phyloP scores from a whole-genome alignment of 441 rosid genomes.

The Mallotus japonicus region DNA sequence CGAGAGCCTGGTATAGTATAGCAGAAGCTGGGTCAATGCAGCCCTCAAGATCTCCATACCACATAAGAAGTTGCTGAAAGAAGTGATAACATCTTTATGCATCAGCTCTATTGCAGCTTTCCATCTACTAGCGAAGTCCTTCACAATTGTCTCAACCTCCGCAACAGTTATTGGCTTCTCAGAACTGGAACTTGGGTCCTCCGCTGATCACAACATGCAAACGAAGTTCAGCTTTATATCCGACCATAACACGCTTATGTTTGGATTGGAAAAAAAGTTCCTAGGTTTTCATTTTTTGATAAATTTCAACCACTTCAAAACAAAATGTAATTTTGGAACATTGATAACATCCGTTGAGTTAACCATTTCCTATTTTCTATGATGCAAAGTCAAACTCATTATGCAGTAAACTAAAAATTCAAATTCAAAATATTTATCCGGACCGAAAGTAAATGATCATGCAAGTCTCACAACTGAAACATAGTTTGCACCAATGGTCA shows the following conservation, averaged over 20 bases:
- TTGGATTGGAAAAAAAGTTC: no score
- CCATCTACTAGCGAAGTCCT: constrained; percentile 84
- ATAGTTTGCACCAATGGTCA: no score
- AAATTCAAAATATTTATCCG: neutral
- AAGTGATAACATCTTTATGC: constrained; percentile 98
- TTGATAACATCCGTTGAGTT: neutral
- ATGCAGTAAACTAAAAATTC: neutral
- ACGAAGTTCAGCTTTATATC: neutral
- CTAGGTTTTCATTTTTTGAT: neutral
- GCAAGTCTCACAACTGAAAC: no score
- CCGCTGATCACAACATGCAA: constrained; percentile 49
- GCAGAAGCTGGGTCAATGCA: constrained; percentile 84
- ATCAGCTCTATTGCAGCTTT: constrained; percentile 90
- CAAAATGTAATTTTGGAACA: neutral
- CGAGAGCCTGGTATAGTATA: constrained; percentile 89
- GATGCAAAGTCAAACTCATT: neutral
- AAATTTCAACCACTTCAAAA: neutral
- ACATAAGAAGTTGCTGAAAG: constrained; percentile 92
- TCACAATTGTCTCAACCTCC: constrained; percentile 65
- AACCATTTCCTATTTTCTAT: neutral
- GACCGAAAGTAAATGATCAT: neutral
- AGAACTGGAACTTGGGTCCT: constrained; percentile 62
- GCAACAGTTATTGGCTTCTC: constrained; percentile 68
- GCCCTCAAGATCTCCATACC: constrained; percentile 97
- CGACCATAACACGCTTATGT: neutral